Percentiles rank a stretch among this genome's conserved stretches.
Evolutionary conservation across 768 basidiomycete species (phyloP).

Genomic region (Mycena pura): DNA sequence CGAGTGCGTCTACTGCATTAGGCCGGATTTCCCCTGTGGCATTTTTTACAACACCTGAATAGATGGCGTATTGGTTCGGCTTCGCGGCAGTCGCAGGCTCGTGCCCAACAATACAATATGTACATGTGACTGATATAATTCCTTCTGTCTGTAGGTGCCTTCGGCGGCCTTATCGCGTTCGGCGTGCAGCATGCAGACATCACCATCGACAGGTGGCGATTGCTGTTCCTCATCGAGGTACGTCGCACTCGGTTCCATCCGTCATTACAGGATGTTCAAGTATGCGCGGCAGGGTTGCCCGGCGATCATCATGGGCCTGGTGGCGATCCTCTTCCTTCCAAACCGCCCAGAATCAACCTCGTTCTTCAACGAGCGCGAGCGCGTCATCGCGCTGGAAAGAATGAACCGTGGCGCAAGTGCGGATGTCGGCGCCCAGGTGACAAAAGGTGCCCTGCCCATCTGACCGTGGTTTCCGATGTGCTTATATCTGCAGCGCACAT

Average conservation of each 20-base stretch:
- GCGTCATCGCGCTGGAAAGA: conserved; percentile 66
- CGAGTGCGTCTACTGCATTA: conserved; percentile 49
- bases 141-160: conserved; percentile 48
- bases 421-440: conserved; percentile 68
- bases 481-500: conserved; percentile 77
- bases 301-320: conserved; percentile 64
- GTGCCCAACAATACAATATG: background rate
- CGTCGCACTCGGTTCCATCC: background rate
- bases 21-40: background rate
- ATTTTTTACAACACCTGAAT: background rate
- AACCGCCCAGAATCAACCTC: too few relatives aligned
- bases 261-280: background rate
- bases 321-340: conserved; percentile 55
- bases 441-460: conserved; percentile 69
- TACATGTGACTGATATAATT: too few relatives aligned
- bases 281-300: conserved; percentile 65
- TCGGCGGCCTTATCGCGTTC: conserved; percentile 86
- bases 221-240: conserved; percentile 79
- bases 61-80: conserved; percentile 83
- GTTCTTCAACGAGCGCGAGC: too few relatives aligned
- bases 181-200: conserved; percentile 71
- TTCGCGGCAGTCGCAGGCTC: conserved; percentile 80
- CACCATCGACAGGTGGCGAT: conserved; percentile 58
- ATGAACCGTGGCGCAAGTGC: conserved; percentile 70
- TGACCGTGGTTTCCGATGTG: too few relatives aligned